phyloP scores from a whole-genome alignment of 2,329 filamentous ascomycete genomes.

The Hypocrella siamensis region DNA sequence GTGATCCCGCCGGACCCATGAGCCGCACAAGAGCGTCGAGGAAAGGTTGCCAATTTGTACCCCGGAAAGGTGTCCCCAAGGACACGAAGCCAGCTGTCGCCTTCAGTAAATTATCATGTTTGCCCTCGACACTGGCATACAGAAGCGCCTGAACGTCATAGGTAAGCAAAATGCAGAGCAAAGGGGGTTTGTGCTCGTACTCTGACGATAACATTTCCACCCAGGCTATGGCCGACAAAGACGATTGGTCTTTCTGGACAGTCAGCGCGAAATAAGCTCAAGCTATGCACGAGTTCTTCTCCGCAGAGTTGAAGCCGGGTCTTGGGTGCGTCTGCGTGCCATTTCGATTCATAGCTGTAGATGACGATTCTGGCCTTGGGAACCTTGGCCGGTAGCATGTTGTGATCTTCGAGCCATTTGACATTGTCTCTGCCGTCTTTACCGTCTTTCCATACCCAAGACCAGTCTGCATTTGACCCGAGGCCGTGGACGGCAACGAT shows the following conservation, averaged over 20 bases:
- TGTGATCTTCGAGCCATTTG: slow-evolving; percentile 7
- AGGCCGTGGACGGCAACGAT: slow-evolving; percentile 6
- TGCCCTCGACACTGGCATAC: slow-evolving; percentile 4
- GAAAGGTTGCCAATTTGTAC: slow-evolving; percentile 4
- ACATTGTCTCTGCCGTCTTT: slow-evolving; percentile 2
- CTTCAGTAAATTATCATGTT: slow-evolving; percentile 2
- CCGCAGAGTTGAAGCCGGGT: slow-evolving; percentile 8
- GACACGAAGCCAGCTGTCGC: slow-evolving; percentile 5
- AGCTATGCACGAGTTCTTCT: slow-evolving; percentile 6
- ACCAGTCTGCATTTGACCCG: slow-evolving; percentile 9
- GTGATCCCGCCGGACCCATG: slow-evolving; percentile 5
- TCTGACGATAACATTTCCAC: slow-evolving; percentile 7
- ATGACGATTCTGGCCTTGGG: slow-evolving; percentile 1
- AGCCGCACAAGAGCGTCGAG: slow-evolving; percentile 2
- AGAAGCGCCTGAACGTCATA: slow-evolving; percentile 4
- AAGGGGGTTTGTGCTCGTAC: slow-evolving; percentile 2
- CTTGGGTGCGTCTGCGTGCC: slow-evolving; percentile 7
- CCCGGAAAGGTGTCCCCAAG: slow-evolving; percentile 7
- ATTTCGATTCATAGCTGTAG: slow-evolving; percentile 9
- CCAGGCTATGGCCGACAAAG: slow-evolving; percentile 9
- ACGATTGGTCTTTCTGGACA: slow-evolving; percentile 5
- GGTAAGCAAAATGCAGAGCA: not conserved
- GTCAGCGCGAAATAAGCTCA: slow-evolving; percentile 4
- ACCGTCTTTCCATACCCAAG: slow-evolving; percentile 7
- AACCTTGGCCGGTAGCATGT: slow-evolving; percentile 5